Base-by-base conservation (phyloP, 192 early-diverging fungal species). In the Gaertneriomyces sp. region DNA sequence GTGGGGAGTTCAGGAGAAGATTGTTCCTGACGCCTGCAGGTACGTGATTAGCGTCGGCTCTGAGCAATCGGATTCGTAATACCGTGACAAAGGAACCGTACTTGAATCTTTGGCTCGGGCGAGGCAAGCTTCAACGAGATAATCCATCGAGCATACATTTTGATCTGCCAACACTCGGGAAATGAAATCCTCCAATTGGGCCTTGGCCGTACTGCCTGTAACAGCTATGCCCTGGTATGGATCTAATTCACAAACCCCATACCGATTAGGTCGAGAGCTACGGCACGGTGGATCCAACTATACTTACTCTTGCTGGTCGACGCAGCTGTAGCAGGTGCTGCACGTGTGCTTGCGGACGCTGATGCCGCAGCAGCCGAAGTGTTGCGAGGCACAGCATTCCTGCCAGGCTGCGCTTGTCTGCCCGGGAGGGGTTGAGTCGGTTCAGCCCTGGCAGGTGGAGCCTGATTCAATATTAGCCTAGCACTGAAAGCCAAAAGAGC, bases 131-230 rank as follows among this genome's bases (percentile, higher is more conserved):
- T 43, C 14, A 17, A 44, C 19, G n/a, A 70, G 49, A 33, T 55
- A 70, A 0, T 61, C 50, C 42, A 25, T 10, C 8, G 64, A 70
- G 5, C 16, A 58, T 10, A 71, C 55, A 38, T 19, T 19, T 45
- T 57, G 45, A 16, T 43, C 56, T 10, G 41, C 33, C 11, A 71
- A 45, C 42, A 69, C 41, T 20, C 53, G 46, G 17, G 33, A 16
- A 44, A 69, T 43, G 41, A 69, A 62, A 25, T 52, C 2, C 6
- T 61, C 33, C 7, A 69, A 44, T 55, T 69, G 68, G 17, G 61
- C 59, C 5, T 61, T 38, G 42, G 45, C 50, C n/a, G n/a, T 69
- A n/a, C 20, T 10, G 8, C 68, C 68, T 43, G 44, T 33, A 5
- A 58, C 63, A 7, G 25, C 12, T 41, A 40, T 41, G 45, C 53